Evolutionary conservation across 2,329 filamentous ascomycete species (phyloP), one percentile per base, ranked within the genome.

Genomic region (Madurella fahalii): DNA sequence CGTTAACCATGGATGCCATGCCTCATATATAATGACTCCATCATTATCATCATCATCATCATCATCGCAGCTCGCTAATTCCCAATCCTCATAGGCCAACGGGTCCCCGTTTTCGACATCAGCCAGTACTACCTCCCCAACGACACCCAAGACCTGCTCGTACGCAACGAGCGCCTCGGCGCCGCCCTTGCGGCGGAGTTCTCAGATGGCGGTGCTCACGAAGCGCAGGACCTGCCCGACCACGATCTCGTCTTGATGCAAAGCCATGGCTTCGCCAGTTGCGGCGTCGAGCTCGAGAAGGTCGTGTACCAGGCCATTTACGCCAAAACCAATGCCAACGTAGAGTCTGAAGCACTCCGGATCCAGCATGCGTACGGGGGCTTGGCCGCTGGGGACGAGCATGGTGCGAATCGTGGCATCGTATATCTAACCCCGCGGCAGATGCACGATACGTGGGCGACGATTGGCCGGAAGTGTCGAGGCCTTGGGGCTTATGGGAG

Each of bases 231-330:
- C 13, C 16, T 48, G 16, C 67, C 73, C 4, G 72, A 71, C 8
- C 57, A 61, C 16, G 61, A 65, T 7, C 65, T 77, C 8, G 72
- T 75, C 1, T 63, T 78, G 45, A 77, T 78, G 75, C 64, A 69
- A 2, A 68, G 72, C 4, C 74, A 78, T 56, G 76, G 75, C 2
- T 75, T 73, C 58, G 74, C 75, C 1, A 65, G 69, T 2, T 54
- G 69, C 7, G 74, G 67, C 1, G 56, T 58, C 0, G 67, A 62
- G 51, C 70, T 77, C 39, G 65, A 74, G 57, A 65, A 69, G 47
- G 72, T 67, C 2, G 73, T 77, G 7, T 70, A 71, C 50, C 64
- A 71, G 16, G 70, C 72, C 1, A 61, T 78, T 2, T 77, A 77
- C 54, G 76, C 75, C 0, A 65, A 69, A 53, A 65, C 68, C 55